Conservation (phyloP, 1,284 basidiomycete genomes). For the Phellopilus nigrolimitatus region DNA sequence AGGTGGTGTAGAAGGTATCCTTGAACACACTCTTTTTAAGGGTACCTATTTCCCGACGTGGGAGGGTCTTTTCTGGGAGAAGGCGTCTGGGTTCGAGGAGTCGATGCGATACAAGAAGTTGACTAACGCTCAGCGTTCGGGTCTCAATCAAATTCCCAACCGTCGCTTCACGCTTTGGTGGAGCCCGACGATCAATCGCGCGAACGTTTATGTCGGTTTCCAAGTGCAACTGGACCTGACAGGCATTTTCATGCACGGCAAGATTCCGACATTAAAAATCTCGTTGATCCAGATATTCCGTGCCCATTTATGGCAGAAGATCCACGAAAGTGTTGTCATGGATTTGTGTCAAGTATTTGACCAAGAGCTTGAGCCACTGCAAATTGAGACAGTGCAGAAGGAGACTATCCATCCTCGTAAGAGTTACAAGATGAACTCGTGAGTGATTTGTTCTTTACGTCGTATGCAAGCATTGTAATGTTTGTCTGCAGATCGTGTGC, state of each 20-base stretch:
- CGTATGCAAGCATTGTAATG: neutral
- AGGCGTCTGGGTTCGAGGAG: slow-evolving; percentile 91
- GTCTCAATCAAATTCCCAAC: slow-evolving; percentile 98
- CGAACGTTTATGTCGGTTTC: slow-evolving; percentile 99
- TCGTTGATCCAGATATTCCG: slow-evolving; percentile 99
- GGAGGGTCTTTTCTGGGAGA: slow-evolving; percentile 97
- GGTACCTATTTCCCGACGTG: slow-evolving; percentile 93
- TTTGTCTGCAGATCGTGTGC: slow-evolving; percentile 59
- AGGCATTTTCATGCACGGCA: slow-evolving; percentile 95
- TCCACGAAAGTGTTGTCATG: slow-evolving; percentile 92
- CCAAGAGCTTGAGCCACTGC: slow-evolving; percentile 95
- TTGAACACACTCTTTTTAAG: slow-evolving; percentile 98
- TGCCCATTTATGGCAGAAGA: slow-evolving; percentile 99
- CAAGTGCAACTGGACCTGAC: slow-evolving; percentile 98
- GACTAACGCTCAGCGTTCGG: slow-evolving; percentile 93
- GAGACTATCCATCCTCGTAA: slow-evolving; percentile 99
- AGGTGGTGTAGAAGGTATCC: slow-evolving; percentile 95
- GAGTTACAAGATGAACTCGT: slow-evolving; percentile 99
- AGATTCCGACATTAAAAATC: slow-evolving; percentile 97
- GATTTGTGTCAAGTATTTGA: slow-evolving; percentile 99
- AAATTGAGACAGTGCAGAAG: slow-evolving; percentile 99
- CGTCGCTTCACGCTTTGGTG: slow-evolving; percentile 99
- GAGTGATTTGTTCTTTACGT: slow-evolving; percentile 28
- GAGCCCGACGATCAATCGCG: slow-evolving; percentile 97
- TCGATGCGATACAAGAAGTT: slow-evolving; percentile 98